phyloP scores from a whole-genome alignment of 306 rosid genomes.

The Castanea crenata region DNA sequence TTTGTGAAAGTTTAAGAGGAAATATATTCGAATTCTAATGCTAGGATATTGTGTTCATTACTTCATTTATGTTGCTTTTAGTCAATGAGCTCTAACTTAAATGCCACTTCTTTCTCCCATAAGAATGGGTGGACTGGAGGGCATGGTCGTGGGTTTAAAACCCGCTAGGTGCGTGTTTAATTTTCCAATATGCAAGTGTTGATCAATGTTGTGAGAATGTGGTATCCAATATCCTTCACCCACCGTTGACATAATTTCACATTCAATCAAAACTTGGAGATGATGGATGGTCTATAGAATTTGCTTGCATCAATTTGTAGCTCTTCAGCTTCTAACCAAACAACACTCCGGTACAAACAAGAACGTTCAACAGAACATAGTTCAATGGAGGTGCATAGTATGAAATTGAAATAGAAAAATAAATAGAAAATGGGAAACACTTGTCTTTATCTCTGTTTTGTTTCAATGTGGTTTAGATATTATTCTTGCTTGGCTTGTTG shows the following conservation, averaged over 20 bases:
- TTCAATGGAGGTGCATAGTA: neutral
- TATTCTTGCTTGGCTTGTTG: neutral
- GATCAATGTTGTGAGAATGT: neutral
- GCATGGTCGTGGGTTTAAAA: too few relatives aligned
- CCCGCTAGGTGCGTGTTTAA: too few relatives aligned
- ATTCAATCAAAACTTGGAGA: neutral
- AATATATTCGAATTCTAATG: neutral
- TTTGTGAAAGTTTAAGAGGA: too few relatives aligned
- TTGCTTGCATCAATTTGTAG: neutral
- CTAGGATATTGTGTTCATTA: neutral
- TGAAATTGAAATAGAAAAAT: neutral
- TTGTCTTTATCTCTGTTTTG: neutral
- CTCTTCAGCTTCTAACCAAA: too few relatives aligned
- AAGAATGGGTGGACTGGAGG: too few relatives aligned
- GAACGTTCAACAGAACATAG: neutral
- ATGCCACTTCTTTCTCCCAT: too few relatives aligned
- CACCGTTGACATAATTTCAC: neutral
- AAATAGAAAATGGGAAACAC: neutral
- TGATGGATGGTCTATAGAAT: neutral
- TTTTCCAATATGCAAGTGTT: neutral
- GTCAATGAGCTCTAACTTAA: too few relatives aligned
- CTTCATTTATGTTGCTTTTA: neutral
- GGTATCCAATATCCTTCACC: neutral
- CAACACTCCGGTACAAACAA: neutral
- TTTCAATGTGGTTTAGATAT: neutral